Base-by-base conservation (phyloP, 1,139 yeast genomes). In the Suhomyces choctaworum region DNA sequence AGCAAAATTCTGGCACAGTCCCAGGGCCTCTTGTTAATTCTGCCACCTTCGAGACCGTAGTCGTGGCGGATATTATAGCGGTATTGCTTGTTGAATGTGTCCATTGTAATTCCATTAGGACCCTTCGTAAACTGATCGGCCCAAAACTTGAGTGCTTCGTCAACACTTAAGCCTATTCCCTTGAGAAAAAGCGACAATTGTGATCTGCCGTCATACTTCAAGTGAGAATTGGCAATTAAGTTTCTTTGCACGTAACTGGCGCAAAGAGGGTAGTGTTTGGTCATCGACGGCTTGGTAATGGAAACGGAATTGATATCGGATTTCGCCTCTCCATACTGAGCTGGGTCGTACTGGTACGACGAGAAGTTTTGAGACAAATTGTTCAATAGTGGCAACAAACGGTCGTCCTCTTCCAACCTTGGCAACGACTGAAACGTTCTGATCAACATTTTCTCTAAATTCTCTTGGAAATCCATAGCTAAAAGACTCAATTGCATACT, bases 81-180 rank as follows among this genome's bases (percentile, higher is more conserved):
- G 65, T 92, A 90, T 52, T 90, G 95, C 59, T 90, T 89, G 57
- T 82, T 78, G 62, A 89, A 90, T 47, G 79, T 79, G 41, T 89
- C 97, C 37, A 77, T 62, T 2, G 82, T 72, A 60, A 83, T 73
- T 4, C 56, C 52, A 14, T 52, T 49, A 7, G 72, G 74, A 16
- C 69, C 76, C 39, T 63, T 63, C 9, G 88, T 77, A 59, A 90
- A 89, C 48, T 82, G 83, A 40, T 66, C 66, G 7, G 82, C 65
- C 96, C 97, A 92, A 58, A 88, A 90, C 50, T 76, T 77, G 41
- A 92, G 60, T 0, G 97, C 92, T 54, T 94, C 97, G 42, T 89
- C 96, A 7, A 87, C 82, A 34, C 76, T 75, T 37, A 92, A 68
- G 0, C 98, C 98, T 47, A 88, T 82, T 19, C 95, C 96, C 59